phyloP scores from a whole-genome alignment of 192 early-diverging fungal genomes.

The Phycomyces nitens region DNA sequence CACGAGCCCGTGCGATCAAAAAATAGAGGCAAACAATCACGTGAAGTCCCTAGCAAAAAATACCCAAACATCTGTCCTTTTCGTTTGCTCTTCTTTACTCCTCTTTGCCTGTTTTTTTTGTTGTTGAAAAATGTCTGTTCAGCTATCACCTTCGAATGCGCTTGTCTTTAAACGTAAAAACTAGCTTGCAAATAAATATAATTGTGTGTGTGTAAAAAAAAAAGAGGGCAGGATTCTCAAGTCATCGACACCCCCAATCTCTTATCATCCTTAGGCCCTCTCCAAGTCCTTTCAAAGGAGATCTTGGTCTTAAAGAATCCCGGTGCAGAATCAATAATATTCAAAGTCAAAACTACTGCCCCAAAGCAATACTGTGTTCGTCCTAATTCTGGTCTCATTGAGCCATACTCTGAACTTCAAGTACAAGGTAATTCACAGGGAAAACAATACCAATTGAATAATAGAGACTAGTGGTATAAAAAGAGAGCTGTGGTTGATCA shows the following conservation, averaged over 20 bases:
- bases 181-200: too few species aligned
- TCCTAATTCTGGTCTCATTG: conserved; percentile 84
- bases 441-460: too few species aligned
- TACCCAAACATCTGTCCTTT: too few species aligned
- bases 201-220: too few species aligned
- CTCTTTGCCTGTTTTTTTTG: neutral
- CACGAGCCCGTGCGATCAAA: too few species aligned
- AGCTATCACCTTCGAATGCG: conserved; percentile 55
- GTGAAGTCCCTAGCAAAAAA: too few species aligned
- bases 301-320: conserved; percentile 58
- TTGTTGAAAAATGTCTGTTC: conserved; percentile 48
- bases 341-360: conserved; percentile 98
- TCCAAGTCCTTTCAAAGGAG: conserved; percentile 57
- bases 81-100: too few species aligned
- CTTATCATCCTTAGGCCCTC: conserved; percentile 46
- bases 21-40: too few species aligned
- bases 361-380: conserved; percentile 96
- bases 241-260: too few species aligned
- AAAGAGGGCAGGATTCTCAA: too few species aligned
- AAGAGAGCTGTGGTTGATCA: too few species aligned
- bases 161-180: conserved; percentile 60
- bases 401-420: conserved; percentile 61
- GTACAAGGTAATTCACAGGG: conserved; percentile 74
- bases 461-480: too few species aligned
- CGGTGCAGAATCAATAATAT: conserved; percentile 69